A percentile compares a stretch with the other conserved stretches of the same genome.
phyloP scores from a whole-genome alignment of 805 yeast genomes.

The Kuraishia ogatae region DNA sequence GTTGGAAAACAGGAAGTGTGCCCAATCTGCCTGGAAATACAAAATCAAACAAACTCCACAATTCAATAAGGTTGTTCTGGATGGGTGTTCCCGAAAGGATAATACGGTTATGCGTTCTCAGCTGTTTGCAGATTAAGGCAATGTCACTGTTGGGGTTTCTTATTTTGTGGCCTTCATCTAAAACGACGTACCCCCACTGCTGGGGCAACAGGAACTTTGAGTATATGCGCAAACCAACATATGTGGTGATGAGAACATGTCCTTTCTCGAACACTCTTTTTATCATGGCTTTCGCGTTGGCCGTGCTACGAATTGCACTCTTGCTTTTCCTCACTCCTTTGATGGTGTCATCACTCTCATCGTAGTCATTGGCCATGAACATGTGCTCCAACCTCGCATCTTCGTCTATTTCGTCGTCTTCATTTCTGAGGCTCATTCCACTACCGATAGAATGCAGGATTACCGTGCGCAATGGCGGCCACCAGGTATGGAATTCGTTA shows the following conservation, averaged over 20 bases:
- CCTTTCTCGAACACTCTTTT: conserved; percentile 59
- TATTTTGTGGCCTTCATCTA: conserved; percentile 96
- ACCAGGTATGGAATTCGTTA: conserved; percentile 93
- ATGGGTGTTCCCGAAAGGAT: conserved; percentile 95
- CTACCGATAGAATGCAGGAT: conserved; percentile 89
- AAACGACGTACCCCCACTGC: conserved; percentile 82
- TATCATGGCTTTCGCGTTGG: conserved; percentile 31
- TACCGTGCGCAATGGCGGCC: conserved; percentile 88
- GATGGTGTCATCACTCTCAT: conserved; percentile 28
- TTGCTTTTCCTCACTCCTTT: conserved; percentile 16
- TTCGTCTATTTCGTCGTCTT: conserved; percentile 39
- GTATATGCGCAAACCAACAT: conserved; percentile 42
- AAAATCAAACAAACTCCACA: conserved; percentile 95
- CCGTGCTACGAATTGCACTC: conserved; percentile 19
- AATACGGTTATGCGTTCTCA: conserved; percentile 77
- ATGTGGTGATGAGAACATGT: conserved; percentile 84
- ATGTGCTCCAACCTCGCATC: conserved; percentile 39
- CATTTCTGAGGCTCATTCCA: conserved; percentile 49
- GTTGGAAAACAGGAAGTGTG: conserved; percentile 89
- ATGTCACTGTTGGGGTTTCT: conserved; percentile 90
- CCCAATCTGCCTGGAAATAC: conserved; percentile 93
- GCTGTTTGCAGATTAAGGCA: conserved; percentile 74
- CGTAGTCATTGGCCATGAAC: conserved; percentile 31
- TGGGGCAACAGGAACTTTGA: conserved; percentile 49
- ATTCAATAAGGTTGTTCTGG: conserved; percentile 83